Evolutionary conservation across 1,139 yeast species (phyloP).

Genomic region (Lodderomyces pseudojiufengensis): DNA sequence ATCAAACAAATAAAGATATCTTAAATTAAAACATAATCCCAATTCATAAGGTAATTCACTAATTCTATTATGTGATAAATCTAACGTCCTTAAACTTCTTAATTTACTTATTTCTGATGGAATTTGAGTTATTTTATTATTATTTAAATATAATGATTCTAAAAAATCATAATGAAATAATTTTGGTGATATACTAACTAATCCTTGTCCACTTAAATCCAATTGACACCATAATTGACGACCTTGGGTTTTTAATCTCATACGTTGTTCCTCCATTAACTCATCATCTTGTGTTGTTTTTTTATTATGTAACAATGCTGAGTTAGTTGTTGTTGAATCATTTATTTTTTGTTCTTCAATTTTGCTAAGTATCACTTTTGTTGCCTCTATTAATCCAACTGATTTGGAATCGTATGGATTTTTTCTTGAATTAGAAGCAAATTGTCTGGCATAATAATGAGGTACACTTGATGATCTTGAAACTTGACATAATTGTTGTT

Average conservation of each 20-base stretch:
- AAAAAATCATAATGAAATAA: slow-evolving; percentile 80
- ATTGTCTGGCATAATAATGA: slow-evolving; percentile 89
- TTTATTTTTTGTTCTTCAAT: slow-evolving; percentile 33
- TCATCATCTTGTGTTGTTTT: slow-evolving; percentile 61
- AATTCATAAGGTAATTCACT: slow-evolving; percentile 73
- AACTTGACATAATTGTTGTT: slow-evolving; percentile 71
- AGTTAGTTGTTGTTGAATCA: slow-evolving; percentile 28
- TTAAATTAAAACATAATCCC: slow-evolving; percentile 76
- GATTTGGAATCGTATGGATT: slow-evolving; percentile 44
- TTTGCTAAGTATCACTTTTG: slow-evolving; percentile 46
- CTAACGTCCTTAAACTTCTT: slow-evolving; percentile 75
- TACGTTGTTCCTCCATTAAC: slow-evolving; percentile 71
- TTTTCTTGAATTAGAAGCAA: slow-evolving; percentile 75
- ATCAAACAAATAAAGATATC: slow-evolving; percentile 83
- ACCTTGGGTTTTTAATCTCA: slow-evolving; percentile 65
- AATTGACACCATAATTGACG: slow-evolving; percentile 92
- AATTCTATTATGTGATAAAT: slow-evolving; percentile 75
- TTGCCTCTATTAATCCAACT: slow-evolving; percentile 52
- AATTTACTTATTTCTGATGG: slow-evolving; percentile 73
- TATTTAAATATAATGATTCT: slow-evolving; percentile 82
- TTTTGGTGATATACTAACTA: slow-evolving; percentile 65
- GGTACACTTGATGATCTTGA: slow-evolving; percentile 74
- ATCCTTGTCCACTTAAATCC: slow-evolving; percentile 88
- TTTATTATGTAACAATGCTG: slow-evolving; percentile 58
- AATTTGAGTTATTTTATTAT: slow-evolving; percentile 67